These are phyloP conservation scores for Podochytrium sp. DNA, from an alignment of 192 early-diverging fungal genomes.

Conservation along the genomic window DNA sequence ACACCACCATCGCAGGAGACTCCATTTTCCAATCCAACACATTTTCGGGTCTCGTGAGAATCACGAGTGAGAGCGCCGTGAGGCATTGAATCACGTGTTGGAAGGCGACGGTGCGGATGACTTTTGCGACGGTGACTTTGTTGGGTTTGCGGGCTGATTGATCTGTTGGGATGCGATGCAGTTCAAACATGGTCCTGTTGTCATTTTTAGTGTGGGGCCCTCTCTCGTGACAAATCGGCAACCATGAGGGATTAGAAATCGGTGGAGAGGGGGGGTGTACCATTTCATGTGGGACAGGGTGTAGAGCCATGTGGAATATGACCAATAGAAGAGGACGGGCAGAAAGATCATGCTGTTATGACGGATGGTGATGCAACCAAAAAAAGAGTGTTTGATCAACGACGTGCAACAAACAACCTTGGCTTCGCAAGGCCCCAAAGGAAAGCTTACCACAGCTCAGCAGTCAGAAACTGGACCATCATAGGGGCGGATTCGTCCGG, in stretches of 20 bases:
- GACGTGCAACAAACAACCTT: no score
- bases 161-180: conserved; percentile 69
- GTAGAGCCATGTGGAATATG: conserved; percentile 69
- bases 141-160: conserved; percentile 60
- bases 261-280: background rate
- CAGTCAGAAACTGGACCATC: conserved; percentile 5
- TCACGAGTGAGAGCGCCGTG: conserved; percentile 43
- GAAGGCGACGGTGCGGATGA: conserved; percentile 66
- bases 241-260: background rate
- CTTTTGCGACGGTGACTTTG: conserved; percentile 65
- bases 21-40: conserved; percentile 39
- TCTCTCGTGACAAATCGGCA: background rate
- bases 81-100: conserved; percentile 71
- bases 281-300: conserved; percentile 61
- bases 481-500: background rate
- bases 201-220: background rate
- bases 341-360: conserved; percentile 45
- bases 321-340: conserved; percentile 70
- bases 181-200: conserved; percentile 60
- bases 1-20: conserved; percentile 25
- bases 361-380: background rate
- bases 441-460: conserved; percentile 22
- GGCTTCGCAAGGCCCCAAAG: no score
- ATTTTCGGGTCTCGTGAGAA: conserved; percentile 38
- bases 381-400: background rate